Conservation (phyloP, 768 basidiomycete species). For the Leccinum obscurum region DNA sequence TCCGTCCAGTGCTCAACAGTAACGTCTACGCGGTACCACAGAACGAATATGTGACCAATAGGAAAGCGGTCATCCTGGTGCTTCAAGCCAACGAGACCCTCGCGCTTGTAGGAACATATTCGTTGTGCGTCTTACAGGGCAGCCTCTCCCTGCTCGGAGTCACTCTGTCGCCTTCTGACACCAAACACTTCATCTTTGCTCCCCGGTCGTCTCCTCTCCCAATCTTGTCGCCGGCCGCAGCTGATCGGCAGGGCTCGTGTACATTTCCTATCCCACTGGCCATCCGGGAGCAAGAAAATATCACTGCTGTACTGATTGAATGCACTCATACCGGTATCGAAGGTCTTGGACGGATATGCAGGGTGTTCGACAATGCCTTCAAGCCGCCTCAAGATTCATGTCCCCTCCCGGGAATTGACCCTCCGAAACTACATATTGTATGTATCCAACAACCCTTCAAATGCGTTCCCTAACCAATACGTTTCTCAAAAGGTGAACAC, state of each 20-base stretch:
- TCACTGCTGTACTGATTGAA: conserved; percentile 55
- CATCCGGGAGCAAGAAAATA: conserved; percentile 14
- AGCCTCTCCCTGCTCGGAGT: conserved; percentile 59
- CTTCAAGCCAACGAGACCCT: conserved; percentile 53
- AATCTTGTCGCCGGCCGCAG: conserved; percentile 35
- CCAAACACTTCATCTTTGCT: conserved; percentile 60
- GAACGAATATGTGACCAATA: conserved; percentile 1
- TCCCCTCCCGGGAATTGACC: conserved; percentile 38
- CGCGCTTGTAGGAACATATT: conserved; percentile 68
- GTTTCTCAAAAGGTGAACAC: conserved; percentile 24
- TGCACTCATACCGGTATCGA: conserved; percentile 62
- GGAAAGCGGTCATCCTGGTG: conserved; percentile 39
- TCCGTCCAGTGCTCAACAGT: conserved; percentile 42
- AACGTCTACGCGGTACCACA: conserved; percentile 33
- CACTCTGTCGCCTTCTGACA: conserved; percentile 41
- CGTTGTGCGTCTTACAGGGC: conserved; percentile 62
- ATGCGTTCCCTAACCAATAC: conserved; percentile 15
- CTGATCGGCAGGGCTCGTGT: conserved; percentile 15
- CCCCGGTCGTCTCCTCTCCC: conserved; percentile 82
- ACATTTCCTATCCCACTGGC: conserved; percentile 13
- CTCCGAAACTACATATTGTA: conserved; percentile 53
- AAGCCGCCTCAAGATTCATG: conserved; percentile 41
- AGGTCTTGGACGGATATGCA: conserved; percentile 61
- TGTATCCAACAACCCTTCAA: conserved; percentile 13
- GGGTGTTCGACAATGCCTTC: conserved; percentile 64